phyloP scores from a whole-genome alignment of 2,329 filamentous ascomycete species.

The Pezicula carpinea region DNA sequence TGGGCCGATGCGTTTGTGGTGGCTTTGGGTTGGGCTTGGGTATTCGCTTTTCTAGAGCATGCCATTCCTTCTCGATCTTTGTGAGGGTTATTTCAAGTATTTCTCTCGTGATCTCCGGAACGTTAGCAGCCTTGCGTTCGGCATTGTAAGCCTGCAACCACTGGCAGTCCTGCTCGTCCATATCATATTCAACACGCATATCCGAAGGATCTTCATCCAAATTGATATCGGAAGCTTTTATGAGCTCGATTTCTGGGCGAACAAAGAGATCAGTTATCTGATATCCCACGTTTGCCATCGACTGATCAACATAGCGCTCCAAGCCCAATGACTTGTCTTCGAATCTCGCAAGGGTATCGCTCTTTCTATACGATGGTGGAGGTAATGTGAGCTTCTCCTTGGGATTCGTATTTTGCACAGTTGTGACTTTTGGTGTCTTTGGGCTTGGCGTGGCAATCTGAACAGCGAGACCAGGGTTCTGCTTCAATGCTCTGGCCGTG shows the following conservation, averaged over 20 bases:
- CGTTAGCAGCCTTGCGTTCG: conserved; percentile 66
- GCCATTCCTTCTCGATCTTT: conserved; percentile 98
- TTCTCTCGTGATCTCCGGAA: conserved; percentile 83
- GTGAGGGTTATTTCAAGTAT: conserved; percentile 98
- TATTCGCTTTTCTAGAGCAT: conserved; percentile 90
- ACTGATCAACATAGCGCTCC: conserved; percentile 88
- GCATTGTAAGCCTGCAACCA: conserved; percentile 86
- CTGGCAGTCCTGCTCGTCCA: conserved; percentile 98
- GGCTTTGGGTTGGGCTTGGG: conserved; percentile 96
- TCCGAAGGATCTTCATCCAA: conserved; percentile 53
- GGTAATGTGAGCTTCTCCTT: conserved; percentile 78
- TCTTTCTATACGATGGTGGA: conserved; percentile 67
- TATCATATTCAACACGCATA: conserved; percentile 89
- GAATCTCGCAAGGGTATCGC: conserved; percentile 74
- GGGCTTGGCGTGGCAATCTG: conserved; percentile 33
- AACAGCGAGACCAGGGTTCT: conserved; percentile 13
- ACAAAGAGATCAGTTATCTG: conserved; percentile 90
- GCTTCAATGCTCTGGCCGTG: conserved; percentile 39
- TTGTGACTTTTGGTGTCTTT: conserved; percentile 61
- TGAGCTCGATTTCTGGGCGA: conserved; percentile 68
- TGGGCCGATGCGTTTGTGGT: conserved; percentile 86
- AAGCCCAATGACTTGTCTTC: conserved; percentile 83
- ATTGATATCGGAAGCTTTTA: conserved; percentile 56
- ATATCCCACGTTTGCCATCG: conserved; percentile 93
- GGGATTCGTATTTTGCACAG: conserved; percentile 73